Evolutionary conservation across 345 rosid species (phyloP).

Genomic region (Gossypium longicalyx): DNA sequence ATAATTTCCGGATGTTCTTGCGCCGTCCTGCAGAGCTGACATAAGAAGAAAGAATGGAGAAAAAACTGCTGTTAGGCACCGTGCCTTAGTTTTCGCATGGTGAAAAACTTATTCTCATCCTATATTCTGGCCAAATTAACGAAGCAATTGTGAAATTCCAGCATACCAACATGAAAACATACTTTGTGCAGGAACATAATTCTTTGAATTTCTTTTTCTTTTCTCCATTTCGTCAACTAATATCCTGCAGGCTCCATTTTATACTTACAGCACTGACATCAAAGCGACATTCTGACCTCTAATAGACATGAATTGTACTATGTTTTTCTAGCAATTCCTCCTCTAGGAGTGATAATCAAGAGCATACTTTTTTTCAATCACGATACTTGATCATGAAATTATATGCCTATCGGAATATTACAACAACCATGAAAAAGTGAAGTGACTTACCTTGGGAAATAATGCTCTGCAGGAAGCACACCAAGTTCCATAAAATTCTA

Average conservation of each 20-base stretch:
- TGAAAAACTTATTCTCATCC: background rate
- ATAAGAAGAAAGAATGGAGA: background rate
- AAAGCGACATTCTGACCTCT: background rate
- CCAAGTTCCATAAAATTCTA: conserved; percentile 95
- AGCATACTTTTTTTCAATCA: background rate
- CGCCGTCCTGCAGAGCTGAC: conserved; percentile 83
- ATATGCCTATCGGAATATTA: background rate
- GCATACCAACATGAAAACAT: background rate
- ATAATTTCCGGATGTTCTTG: conserved; percentile 68
- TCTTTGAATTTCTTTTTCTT: background rate
- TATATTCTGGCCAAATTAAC: background rate
- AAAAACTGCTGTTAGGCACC: background rate
- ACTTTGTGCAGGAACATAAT: background rate
- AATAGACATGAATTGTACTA: background rate
- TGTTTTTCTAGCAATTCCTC: background rate
- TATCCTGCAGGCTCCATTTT: background rate
- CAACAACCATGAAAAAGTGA: background rate
- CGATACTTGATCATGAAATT: background rate
- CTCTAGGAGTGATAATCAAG: background rate
- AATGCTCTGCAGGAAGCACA: conserved; percentile 94
- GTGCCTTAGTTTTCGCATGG: background rate
- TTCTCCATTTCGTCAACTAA: background rate
- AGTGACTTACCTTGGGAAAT: conserved; percentile 65
- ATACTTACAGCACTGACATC: background rate
- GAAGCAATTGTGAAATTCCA: background rate